Percentiles rank a stretch among this genome's conserved stretches.
Conservation (phyloP, 1,139 yeast species). For the Saccharomyces hybrid region DNA sequence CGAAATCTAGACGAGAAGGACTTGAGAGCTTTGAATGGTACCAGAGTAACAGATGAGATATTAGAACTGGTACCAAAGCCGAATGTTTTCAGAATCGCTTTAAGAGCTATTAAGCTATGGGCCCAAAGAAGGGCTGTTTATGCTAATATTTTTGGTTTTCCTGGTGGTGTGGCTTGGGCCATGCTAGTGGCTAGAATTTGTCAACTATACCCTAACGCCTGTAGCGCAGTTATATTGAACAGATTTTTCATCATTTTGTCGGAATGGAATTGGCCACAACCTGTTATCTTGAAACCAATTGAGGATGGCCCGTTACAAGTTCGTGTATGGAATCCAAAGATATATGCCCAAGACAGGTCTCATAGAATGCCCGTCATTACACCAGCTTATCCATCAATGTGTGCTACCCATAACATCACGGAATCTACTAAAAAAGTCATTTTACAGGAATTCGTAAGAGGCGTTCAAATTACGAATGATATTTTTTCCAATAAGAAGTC, state of each 20-base stretch:
- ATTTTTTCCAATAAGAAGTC: slow-evolving; percentile 52
- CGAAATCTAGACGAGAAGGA: slow-evolving; percentile 87
- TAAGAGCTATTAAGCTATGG: slow-evolving; percentile 91
- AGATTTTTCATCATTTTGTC: slow-evolving; percentile 80
- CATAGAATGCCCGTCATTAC: slow-evolving; percentile 99
- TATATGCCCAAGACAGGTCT: slow-evolving; percentile 78
- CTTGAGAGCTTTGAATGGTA: slow-evolving; percentile 82
- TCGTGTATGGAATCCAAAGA: slow-evolving; percentile 91
- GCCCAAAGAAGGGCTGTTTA: slow-evolving; percentile 92
- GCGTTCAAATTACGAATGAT: slow-evolving; percentile 61
- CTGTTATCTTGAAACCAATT: slow-evolving; percentile 80
- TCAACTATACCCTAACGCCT: slow-evolving; percentile 93
- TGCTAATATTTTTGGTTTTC: slow-evolving; percentile 92
- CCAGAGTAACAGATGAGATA: slow-evolving; percentile 95
- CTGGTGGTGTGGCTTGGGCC: slow-evolving; percentile 99
- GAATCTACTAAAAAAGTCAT: slow-evolving; percentile 79
- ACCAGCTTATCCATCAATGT: slow-evolving; percentile 98
- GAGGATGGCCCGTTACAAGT: slow-evolving; percentile 97
- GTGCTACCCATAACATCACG: slow-evolving; percentile 95
- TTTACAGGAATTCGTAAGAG: slow-evolving; percentile 65
- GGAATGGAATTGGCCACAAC: slow-evolving; percentile 98
- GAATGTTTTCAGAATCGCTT: slow-evolving; percentile 84
- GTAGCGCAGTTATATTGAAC: slow-evolving; percentile 80
- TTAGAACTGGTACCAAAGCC: slow-evolving; percentile 84
- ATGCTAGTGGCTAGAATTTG: slow-evolving; percentile 96